A percentile compares a stretch with the other conserved stretches of the same genome.
Conservation (phyloP, 768 basidiomycete genomes). For the Pulveroboletus sp. region DNA sequence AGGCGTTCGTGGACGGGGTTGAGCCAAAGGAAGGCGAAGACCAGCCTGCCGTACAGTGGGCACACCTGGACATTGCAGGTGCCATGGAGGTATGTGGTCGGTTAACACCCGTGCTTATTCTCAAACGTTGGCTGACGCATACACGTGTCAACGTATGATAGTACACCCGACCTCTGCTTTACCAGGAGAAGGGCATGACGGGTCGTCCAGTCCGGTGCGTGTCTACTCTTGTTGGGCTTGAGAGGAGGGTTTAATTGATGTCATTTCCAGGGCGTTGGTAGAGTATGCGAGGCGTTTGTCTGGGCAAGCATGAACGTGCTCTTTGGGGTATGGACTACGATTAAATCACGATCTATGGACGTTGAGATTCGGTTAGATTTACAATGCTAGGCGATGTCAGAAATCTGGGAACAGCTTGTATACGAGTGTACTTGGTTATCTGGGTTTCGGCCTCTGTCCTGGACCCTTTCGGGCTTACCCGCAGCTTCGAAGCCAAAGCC, state of each 20-base stretch:
- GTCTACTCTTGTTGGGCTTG: background rate
- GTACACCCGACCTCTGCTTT: slow-evolving; percentile 53
- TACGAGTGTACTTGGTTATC: no score
- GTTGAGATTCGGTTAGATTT: background rate
- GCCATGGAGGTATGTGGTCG: slow-evolving; percentile 59
- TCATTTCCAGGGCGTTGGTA: slow-evolving; percentile 26
- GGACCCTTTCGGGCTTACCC: no score
- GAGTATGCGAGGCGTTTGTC: slow-evolving; percentile 32
- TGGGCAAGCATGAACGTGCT: slow-evolving; percentile 10
- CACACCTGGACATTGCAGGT: slow-evolving; percentile 84
- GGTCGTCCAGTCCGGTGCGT: slow-evolving; percentile 75
- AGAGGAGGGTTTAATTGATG: no score
- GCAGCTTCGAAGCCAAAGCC: no score
- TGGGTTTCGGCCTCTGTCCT: no score
- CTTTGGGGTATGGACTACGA: background rate
- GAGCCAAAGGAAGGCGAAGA: slow-evolving; percentile 57
- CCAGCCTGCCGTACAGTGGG: slow-evolving; percentile 67
- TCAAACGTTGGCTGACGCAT: background rate
- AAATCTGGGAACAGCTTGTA: background rate
- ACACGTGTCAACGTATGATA: slow-evolving; percentile 13
- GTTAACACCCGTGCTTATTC: slow-evolving; percentile 3
- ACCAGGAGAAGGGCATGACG: slow-evolving; percentile 76
- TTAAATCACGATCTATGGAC: slow-evolving; percentile 2
- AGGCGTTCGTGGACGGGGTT: slow-evolving; percentile 75
- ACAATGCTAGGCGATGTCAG: background rate